Conservation (phyloP, 768 basidiomycete genomes). For the Lactarius tabidus region DNA sequence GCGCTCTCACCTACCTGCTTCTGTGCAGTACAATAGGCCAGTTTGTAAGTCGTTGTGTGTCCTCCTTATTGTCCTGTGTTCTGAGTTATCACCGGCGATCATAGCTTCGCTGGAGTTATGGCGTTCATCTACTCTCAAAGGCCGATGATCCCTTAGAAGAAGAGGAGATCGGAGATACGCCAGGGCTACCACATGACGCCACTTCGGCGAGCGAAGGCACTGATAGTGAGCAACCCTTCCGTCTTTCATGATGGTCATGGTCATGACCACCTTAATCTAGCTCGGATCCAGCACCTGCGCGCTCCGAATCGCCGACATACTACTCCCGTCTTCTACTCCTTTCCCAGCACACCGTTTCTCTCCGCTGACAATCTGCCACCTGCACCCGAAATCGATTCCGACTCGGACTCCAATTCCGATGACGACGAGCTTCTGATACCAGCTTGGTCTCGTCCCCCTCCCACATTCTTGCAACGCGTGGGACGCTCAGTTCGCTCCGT, state of each 20-base stretch:
- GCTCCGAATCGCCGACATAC: slow-evolving; percentile 28
- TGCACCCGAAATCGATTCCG: slow-evolving; percentile 14
- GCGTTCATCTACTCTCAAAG: slow-evolving; percentile 73
- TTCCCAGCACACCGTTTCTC: slow-evolving; percentile 51
- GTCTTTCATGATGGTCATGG: not conserved
- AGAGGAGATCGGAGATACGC: slow-evolving; percentile 32
- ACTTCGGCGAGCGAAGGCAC: not conserved
- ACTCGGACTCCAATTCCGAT: slow-evolving; percentile 27
- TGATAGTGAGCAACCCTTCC: not conserved
- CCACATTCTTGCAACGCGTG: slow-evolving; percentile 31
- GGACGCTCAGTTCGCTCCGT: slow-evolving; percentile 30
- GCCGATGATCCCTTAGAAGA: slow-evolving; percentile 41
- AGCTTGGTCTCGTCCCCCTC: slow-evolving; percentile 27
- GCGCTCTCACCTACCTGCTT: slow-evolving; percentile 85
- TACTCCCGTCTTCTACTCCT: slow-evolving; percentile 53
- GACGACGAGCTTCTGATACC: slow-evolving; percentile 27
- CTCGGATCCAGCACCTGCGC: not conserved
- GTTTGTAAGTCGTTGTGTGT: slow-evolving; percentile 56
- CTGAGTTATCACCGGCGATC: not conserved
- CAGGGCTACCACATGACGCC: not conserved
- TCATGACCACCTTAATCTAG: not conserved
- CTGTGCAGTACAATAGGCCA: slow-evolving; percentile 94
- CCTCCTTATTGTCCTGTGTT: not conserved
- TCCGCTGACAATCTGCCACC: slow-evolving; percentile 10
- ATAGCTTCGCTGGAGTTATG: slow-evolving; percentile 90